These are phyloP conservation scores for Yamadazyma membranifaciens DNA, from an alignment of 1,139 yeast genomes.

Conservation along the genomic window DNA sequence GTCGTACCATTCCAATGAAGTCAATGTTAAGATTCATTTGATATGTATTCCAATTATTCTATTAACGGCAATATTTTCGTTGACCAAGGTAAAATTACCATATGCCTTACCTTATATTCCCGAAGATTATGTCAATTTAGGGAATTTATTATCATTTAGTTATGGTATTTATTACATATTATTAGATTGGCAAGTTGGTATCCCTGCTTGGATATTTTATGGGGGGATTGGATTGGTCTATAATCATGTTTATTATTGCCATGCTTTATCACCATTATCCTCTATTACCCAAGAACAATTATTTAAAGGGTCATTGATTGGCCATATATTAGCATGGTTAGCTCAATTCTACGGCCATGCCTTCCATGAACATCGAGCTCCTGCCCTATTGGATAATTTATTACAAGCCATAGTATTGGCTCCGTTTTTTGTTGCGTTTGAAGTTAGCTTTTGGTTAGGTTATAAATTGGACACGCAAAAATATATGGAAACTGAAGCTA, in stretches of 20 bases:
- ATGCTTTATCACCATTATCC: slow-evolving; percentile 19
- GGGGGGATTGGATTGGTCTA: slow-evolving; percentile 21
- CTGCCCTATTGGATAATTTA: slow-evolving; percentile 81
- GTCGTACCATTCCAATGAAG: slow-evolving; percentile 69
- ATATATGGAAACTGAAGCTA: slow-evolving; percentile 54
- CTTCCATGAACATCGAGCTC: slow-evolving; percentile 75
- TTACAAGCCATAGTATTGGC: slow-evolving; percentile 87
- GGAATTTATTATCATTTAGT: slow-evolving; percentile 27
- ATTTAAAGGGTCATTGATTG: slow-evolving; percentile 24
- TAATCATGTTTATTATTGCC: slow-evolving; percentile 31
- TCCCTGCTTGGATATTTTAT: slow-evolving; percentile 33
- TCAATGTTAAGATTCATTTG: slow-evolving; percentile 75
- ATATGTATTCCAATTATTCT: slow-evolving; percentile 79
- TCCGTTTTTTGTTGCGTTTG: slow-evolving; percentile 85
- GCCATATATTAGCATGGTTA: slow-evolving; percentile 66
- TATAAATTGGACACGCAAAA: slow-evolving; percentile 52
- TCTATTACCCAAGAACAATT: slow-evolving; percentile 14
- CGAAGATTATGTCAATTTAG: slow-evolving; percentile 39
- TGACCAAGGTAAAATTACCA: slow-evolving; percentile 22
- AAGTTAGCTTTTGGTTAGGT: slow-evolving; percentile 68
- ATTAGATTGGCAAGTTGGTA: slow-evolving; percentile 44
- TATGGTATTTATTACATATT: slow-evolving; percentile 43
- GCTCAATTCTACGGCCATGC: slow-evolving; percentile 93
- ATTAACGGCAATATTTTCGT: slow-evolving; percentile 48
- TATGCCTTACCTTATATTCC: background rate